Evolutionary conservation across 1,139 yeast genomes (phyloP).

Genomic region (Lodderomyces orthopsilosis): DNA sequence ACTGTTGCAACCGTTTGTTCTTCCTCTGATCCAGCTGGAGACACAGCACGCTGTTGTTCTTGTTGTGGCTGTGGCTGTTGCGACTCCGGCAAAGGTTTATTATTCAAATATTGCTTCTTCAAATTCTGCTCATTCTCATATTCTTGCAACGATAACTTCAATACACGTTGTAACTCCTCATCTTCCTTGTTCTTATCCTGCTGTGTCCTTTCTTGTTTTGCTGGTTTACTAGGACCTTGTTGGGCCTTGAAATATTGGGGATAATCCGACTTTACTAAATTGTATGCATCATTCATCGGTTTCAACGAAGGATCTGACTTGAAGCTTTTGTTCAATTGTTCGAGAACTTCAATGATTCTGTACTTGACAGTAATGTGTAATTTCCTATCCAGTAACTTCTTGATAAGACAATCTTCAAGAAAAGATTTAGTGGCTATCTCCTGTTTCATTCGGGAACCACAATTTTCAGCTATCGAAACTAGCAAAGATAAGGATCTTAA

Average conservation of each 20-base stretch:
- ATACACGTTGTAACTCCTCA: constrained; percentile 73
- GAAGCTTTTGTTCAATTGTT: constrained; percentile 59
- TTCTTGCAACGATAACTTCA: constrained; percentile 75
- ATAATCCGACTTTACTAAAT: constrained; percentile 38
- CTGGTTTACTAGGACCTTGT: constrained; percentile 57
- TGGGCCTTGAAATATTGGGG: constrained; percentile 36
- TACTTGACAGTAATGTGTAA: constrained; percentile 69
- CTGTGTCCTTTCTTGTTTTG: constrained; percentile 49
- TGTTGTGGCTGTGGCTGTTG: constrained; percentile 6
- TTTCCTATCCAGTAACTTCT: constrained; percentile 52
- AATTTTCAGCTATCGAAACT: constrained; percentile 83
- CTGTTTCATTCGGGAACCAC: constrained; percentile 85
- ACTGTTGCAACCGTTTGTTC: constrained; percentile 47
- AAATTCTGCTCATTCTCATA: constrained; percentile 41
- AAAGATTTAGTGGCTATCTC: constrained; percentile 74
- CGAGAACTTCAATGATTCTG: constrained; percentile 64
- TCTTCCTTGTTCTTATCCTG: constrained; percentile 63
- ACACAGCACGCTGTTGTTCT: constrained; percentile 5
- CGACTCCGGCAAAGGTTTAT: constrained; percentile 32
- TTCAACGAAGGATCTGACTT: constrained; percentile 70
- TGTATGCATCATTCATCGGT: constrained; percentile 64
- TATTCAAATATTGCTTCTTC: constrained; percentile 26
- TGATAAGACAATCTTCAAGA: constrained; percentile 51
- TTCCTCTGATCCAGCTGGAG: constrained; percentile 14
- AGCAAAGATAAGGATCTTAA: constrained; percentile 70